Percentiles rank a stretch among this genome's conserved stretches.
phyloP scores from a whole-genome alignment of 176 grass and related monocot genomes.

The Aechmea fasciata region DNA sequence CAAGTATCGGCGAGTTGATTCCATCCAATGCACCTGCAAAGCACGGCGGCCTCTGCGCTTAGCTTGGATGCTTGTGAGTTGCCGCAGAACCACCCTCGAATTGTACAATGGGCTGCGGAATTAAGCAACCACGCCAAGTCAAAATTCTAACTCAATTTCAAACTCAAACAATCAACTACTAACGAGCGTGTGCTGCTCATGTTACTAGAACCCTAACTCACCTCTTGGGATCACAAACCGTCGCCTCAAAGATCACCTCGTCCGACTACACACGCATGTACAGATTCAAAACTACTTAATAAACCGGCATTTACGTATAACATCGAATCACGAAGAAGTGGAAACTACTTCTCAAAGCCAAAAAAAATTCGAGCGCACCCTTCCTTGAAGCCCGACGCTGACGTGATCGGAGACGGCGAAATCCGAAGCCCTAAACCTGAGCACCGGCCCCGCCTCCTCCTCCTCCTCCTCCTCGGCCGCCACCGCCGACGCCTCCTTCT shows the following conservation, averaged over 20 bases:
- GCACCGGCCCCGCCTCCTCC: slow-evolving; percentile 31
- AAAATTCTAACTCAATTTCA: not conserved
- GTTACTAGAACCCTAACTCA: slow-evolving; percentile 23
- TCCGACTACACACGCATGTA: slow-evolving; percentile 47
- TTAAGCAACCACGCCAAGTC: slow-evolving; percentile 13
- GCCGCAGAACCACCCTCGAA: slow-evolving; percentile 77
- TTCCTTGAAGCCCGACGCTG: slow-evolving; percentile 85
- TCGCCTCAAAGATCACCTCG: slow-evolving; percentile 86
- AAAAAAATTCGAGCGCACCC: slow-evolving; percentile 33
- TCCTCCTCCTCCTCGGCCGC: not conserved
- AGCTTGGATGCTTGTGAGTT: slow-evolving; percentile 62
- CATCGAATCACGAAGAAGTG: not conserved
- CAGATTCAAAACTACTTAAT: not conserved
- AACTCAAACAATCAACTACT: not conserved
- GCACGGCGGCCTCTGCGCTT: slow-evolving; percentile 85
- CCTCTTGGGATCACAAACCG: slow-evolving; percentile 65
- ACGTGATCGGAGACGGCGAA: slow-evolving; percentile 66
- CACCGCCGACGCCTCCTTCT: not conserved
- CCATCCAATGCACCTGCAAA: slow-evolving; percentile 49
- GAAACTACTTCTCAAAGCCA: not conserved
- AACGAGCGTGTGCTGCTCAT: not conserved
- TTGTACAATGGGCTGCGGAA: slow-evolving; percentile 52
- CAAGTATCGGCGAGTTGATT: slow-evolving; percentile 2
- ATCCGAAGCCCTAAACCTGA: slow-evolving; percentile 66
- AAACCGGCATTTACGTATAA: not conserved